These are phyloP conservation scores for Cutaneotrichosporon spelunceum DNA, from an alignment of 1,284 basidiomycete species.

Conservation along the genomic window DNA sequence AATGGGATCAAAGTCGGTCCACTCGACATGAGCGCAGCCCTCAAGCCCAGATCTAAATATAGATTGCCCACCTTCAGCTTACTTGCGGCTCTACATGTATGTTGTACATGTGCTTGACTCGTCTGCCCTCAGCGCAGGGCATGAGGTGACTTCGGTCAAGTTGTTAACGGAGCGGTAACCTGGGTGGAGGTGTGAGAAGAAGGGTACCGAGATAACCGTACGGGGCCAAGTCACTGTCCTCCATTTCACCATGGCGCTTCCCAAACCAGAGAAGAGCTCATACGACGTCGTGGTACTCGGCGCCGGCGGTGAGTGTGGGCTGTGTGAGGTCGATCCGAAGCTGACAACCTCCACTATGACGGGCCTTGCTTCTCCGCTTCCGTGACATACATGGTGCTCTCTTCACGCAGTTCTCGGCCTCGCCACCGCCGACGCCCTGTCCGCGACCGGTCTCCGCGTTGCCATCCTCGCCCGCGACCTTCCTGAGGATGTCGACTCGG, in stretches of 20 bases:
- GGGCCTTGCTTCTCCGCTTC: too few relatives aligned
- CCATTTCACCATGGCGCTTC: background rate
- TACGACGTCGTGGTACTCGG: conserved; percentile 57
- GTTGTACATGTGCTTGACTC: too few relatives aligned
- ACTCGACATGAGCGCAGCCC: background rate
- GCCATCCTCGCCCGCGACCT: conserved; percentile 65
- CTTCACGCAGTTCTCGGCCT: conserved; percentile 54
- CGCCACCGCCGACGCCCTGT: conserved; percentile 51
- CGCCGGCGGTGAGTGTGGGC: conserved; percentile 52
- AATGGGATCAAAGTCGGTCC: background rate
- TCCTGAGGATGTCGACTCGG: conserved; percentile 61
- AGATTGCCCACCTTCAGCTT: too few relatives aligned
- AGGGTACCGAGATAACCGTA: background rate
- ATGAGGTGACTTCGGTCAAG: too few relatives aligned
- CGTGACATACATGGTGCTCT: too few relatives aligned
- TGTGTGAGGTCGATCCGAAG: background rate
- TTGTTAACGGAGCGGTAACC: too few relatives aligned
- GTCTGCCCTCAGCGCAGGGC: too few relatives aligned
- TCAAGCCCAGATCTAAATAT: too few relatives aligned
- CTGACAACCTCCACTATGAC: conserved; percentile 2
- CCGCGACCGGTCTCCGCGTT: conserved; percentile 55
- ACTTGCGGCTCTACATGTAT: too few relatives aligned
- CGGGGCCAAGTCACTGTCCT: background rate
- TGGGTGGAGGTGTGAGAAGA: too few relatives aligned
- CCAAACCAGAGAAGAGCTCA: conserved; percentile 7